These are phyloP conservation scores for Nicotiana knightiana DNA, from an alignment of 257 asterid species.

Conservation along the genomic window DNA sequence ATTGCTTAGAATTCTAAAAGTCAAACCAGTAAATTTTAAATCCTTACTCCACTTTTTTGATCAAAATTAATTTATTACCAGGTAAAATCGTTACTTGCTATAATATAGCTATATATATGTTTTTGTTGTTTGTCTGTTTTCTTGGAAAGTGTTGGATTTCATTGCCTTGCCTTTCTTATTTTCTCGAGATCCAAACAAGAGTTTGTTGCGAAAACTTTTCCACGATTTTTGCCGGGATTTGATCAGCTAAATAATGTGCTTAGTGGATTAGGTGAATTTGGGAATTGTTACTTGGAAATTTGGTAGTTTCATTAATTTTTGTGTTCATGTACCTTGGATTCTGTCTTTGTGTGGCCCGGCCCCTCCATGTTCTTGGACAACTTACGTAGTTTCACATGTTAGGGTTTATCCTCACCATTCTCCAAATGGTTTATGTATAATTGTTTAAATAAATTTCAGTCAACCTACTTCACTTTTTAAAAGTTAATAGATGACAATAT, in stretches of 20 bases:
- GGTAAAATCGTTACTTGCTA: neutral
- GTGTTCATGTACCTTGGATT: conserved; percentile 5
- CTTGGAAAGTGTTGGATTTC: neutral
- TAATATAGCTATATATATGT: no score
- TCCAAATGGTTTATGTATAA: neutral
- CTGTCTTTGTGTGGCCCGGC: conserved; percentile 4
- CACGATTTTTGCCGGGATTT: conserved; percentile 37
- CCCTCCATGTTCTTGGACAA: conserved; percentile 6
- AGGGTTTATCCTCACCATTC: neutral
- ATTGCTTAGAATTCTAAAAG: neutral
- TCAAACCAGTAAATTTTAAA: no score
- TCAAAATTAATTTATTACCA: neutral
- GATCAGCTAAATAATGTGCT: conserved; percentile 15
- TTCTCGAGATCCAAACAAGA: neutral
- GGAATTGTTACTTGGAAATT: neutral
- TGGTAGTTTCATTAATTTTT: neutral
- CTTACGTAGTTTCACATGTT: neutral
- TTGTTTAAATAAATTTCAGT: neutral
- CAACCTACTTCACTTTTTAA: no score
- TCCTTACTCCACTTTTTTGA: neutral
- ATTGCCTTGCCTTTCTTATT: neutral
- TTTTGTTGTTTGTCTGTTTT: neutral
- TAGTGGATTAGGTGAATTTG: conserved; percentile 2
- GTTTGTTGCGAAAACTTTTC: neutral
- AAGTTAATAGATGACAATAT: no score